Base-by-base conservation (phyloP, 176 grass and related monocot species). In the Phyllostachys edulis region DNA sequence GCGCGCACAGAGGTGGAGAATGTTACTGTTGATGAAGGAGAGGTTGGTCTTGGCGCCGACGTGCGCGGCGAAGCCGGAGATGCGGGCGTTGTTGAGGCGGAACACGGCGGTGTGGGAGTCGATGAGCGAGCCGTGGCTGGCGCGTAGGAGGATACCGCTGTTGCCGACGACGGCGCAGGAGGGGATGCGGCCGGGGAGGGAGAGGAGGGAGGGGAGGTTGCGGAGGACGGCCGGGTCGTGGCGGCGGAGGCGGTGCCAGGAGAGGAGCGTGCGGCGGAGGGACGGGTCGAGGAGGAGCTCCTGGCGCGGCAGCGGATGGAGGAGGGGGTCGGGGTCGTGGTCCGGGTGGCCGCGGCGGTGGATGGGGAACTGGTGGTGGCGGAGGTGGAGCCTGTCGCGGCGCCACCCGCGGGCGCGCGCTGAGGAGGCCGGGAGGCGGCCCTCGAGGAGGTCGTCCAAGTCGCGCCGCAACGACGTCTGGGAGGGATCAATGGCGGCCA, bases 1-100 rank as follows among this genome's bases (percentile, higher is more conserved):
- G 59, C 89, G 87, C 54, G 87, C 79, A 68, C 93, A 98, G 81
- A 90, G 69, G 71, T 95, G 91, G 26, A 98, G 93, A 27, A 98
- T 93, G 87, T 98, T 98, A 85, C 96, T 98, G 85, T 98, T 98
- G 74, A 98, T 85, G 83, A 95, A 98, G 57, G 96, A 95, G 54
- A 95, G 54, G 55, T 84, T 83, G 77, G 96, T 98, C 90, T 85
- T 98, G 54, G 41, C 54, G 69, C 96, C 96, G 26, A 95, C 96
- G 52, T 93, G 73, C 24, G 76, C 76, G 42, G 21, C 21, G 87
- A 80, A 98, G 1, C 93, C 93, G 0, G 74, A 49, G 87, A 90
- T 46, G 63, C 87, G 89, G 29, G 96, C 96, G 79, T 98, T 98
- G 87, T 98, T 98, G 83, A 95, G 93, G 57, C 96, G 82, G 85